Evolutionary conservation across 108 stramenopile genomes (phyloP).

Genomic region (Chaetoceros muelleri): DNA sequence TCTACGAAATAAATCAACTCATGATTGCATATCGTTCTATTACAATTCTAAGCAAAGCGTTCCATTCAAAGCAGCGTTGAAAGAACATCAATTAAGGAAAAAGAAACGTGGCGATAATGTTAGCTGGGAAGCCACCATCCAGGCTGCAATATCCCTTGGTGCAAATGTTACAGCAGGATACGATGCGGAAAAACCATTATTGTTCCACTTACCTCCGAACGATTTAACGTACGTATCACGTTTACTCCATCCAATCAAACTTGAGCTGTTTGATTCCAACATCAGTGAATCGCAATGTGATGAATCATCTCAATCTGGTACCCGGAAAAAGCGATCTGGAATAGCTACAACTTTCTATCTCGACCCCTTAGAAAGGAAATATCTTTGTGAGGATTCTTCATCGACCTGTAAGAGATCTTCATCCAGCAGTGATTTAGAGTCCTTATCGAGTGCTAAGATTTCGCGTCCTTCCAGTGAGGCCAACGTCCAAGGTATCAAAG

Average conservation of each 20-base stretch:
- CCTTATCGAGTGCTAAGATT: slow-evolving; percentile 5
- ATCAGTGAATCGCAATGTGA: neutral
- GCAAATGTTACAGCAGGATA: slow-evolving; percentile 50
- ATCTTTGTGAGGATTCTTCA: neutral
- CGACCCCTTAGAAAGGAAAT: slow-evolving; percentile 12
- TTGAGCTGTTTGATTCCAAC: slow-evolving; percentile 46
- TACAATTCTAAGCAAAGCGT: slow-evolving; percentile 87
- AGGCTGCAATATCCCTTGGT: slow-evolving; percentile 61
- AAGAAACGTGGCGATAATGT: slow-evolving; percentile 58
- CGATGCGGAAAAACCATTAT: slow-evolving; percentile 52
- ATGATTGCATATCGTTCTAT: slow-evolving; percentile 89
- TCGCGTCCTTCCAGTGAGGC: slow-evolving; percentile 3
- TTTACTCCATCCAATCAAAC: slow-evolving; percentile 58
- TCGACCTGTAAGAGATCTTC: slow-evolving; percentile 3
- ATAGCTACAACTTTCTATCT: neutral
- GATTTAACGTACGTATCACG: slow-evolving; percentile 46
- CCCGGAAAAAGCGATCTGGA: neutral
- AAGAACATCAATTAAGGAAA: slow-evolving; percentile 69
- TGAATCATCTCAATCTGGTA: neutral
- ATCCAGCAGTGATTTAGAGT: slow-evolving; percentile 5
- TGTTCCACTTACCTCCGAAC: slow-evolving; percentile 45
- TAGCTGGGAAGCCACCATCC: slow-evolving; percentile 76
- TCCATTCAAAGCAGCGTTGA: slow-evolving; percentile 74
- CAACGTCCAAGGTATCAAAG: slow-evolving; percentile 1
- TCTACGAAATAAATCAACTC: slow-evolving; percentile 77